A percentile compares a stretch with the other conserved stretches of the same genome.
Conservation (phyloP, 2,329 filamentous ascomycete species). For the Diaporthe sp. region DNA sequence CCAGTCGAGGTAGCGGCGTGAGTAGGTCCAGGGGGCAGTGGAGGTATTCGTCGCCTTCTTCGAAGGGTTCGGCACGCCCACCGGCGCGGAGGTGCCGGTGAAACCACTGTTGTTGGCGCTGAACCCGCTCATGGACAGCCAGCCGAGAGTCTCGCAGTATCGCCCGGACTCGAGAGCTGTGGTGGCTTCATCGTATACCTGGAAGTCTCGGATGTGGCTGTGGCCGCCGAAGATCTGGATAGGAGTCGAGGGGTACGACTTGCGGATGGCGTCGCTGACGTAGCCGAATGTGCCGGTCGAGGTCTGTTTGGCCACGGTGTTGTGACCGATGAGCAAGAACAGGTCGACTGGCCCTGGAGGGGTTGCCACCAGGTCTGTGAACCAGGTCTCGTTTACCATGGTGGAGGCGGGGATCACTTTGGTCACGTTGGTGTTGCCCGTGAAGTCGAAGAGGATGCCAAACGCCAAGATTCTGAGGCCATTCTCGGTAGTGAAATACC, state of each 20-base stretch:
- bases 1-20: constrained; percentile 76
- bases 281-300: constrained; percentile 57
- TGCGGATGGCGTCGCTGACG: constrained; percentile 70
- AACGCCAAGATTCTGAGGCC: constrained; percentile 60
- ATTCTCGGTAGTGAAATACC: constrained; percentile 57
- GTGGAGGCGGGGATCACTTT: constrained; percentile 67
- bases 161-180: constrained; percentile 73
- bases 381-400: constrained; percentile 70
- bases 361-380: constrained; percentile 66
- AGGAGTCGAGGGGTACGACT: constrained; percentile 66
- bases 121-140: constrained; percentile 74
- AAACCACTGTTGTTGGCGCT: constrained; percentile 58
- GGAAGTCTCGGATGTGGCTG: constrained; percentile 74
- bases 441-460: constrained; percentile 61
- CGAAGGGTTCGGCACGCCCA: constrained; percentile 53
- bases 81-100: constrained; percentile 50
- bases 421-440: constrained; percentile 71
- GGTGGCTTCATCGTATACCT: constrained; percentile 71
- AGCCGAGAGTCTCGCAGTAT: constrained; percentile 78
- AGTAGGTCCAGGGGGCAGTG: constrained; percentile 59
- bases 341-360: constrained; percentile 67
- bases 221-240: constrained; percentile 77
- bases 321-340: constrained; percentile 75
- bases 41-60: constrained; percentile 55
- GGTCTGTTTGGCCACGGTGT: constrained; percentile 63